Evolutionary conservation across 106 monocot genomes (phyloP).

Genomic region (Amphibolis antarctica): DNA sequence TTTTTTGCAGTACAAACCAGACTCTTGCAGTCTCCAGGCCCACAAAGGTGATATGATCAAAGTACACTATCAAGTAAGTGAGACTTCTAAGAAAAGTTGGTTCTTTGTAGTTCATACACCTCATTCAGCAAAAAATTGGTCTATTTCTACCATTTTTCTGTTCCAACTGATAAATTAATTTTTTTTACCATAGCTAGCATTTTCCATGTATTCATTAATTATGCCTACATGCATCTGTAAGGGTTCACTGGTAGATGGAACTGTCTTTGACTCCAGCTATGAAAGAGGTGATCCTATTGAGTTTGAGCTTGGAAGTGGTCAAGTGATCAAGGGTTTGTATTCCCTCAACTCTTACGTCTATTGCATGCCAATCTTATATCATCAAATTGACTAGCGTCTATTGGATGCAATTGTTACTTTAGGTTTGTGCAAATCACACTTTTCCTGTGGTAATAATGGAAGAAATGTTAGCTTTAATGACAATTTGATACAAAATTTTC

Average conservation of each 20-base stretch:
- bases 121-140: not conserved
- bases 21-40: conserved; percentile 78
- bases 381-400: not conserved
- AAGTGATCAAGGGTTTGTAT: conserved; percentile 88
- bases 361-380: not conserved
- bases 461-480: too few species aligned
- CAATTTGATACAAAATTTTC: too few species aligned
- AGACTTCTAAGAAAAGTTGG: not conserved
- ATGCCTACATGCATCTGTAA: conserved; percentile 6
- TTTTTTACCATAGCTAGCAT: not conserved
- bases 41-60: conserved; percentile 94
- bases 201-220: not conserved
- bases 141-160: not conserved
- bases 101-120: not conserved
- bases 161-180: not conserved
- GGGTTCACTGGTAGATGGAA: conserved; percentile 85
- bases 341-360: not conserved
- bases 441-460: too few species aligned
- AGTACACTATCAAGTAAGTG: conserved; percentile 92
- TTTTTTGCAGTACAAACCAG: conserved; percentile 71
- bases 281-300: conserved; percentile 98
- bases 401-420: not conserved
- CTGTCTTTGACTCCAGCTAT: conserved; percentile 91
- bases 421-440: too few species aligned
- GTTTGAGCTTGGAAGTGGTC: conserved; percentile 89